These are phyloP conservation scores for Solioccasus polychromus DNA, from an alignment of 768 basidiomycete species.

Conservation along the genomic window DNA sequence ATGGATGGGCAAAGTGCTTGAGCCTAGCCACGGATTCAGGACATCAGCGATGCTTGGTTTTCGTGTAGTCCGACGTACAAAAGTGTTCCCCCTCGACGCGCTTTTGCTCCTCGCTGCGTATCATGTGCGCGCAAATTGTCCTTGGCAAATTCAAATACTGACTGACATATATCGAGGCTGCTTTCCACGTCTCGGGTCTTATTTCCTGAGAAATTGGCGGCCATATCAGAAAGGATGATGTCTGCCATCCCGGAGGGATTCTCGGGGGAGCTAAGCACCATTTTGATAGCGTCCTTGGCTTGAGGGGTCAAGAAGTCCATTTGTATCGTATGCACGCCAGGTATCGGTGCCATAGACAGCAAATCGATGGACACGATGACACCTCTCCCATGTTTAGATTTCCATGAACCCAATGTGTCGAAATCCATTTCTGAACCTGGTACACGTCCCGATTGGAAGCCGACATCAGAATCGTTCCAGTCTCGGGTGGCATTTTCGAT, in stretches of 20 bases:
- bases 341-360: conserved; percentile 66
- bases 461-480: not conserved
- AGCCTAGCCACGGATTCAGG: conserved; percentile 44
- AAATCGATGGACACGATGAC: conserved; percentile 79
- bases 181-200: conserved; percentile 58
- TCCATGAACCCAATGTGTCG: conserved; percentile 17
- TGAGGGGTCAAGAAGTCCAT: conserved; percentile 71
- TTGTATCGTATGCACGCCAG: conserved; percentile 68
- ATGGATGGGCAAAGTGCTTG: conserved; percentile 82
- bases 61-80: conserved; percentile 41
- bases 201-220: conserved; percentile 78
- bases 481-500: conserved; percentile 9
- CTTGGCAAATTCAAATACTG: conserved; percentile 68
- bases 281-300: conserved; percentile 45
- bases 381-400: conserved; percentile 26
- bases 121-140: conserved; percentile 47
- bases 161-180: conserved; percentile 70
- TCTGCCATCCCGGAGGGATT: conserved; percentile 55
- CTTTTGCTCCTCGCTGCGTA: conserved; percentile 43
- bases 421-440: not conserved
- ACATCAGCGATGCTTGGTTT: not conserved
- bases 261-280: conserved; percentile 30
- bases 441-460: not conserved
- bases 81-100: conserved; percentile 37
- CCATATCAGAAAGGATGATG: conserved; percentile 88